phyloP scores from a whole-genome alignment of 1,284 basidiomycete genomes.

The Microbotryomycetes sp. region DNA sequence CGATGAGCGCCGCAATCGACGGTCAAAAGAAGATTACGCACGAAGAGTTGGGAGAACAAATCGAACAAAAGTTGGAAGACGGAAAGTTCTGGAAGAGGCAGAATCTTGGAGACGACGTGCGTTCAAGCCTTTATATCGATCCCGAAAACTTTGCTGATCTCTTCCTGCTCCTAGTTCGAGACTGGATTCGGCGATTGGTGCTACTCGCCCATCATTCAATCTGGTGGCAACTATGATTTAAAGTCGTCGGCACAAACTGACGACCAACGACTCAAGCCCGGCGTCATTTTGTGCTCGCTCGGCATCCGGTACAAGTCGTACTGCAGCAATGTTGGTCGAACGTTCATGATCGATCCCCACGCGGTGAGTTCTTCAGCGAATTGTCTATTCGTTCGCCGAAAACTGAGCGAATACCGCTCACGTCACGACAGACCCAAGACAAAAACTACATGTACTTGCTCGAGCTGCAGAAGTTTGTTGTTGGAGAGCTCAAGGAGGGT shows the following conservation, averaged over 20 bases:
- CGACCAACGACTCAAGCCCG: conserved; percentile 73
- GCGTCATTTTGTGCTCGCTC: conserved; percentile 78
- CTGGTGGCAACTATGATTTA: conserved; percentile 82
- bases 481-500: conserved; percentile 74
- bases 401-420: neutral
- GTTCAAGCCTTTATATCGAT: conserved; percentile 2
- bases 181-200: conserved; percentile 84
- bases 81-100: conserved; percentile 55
- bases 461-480: conserved; percentile 67
- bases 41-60: conserved; percentile 70
- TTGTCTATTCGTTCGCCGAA: neutral
- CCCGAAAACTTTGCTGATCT: neutral
- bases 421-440: conserved; percentile 71
- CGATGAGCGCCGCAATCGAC: conserved; percentile 84
- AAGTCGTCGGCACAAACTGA: conserved; percentile 79
- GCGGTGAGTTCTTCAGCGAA: conserved; percentile 51
- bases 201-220: conserved; percentile 92
- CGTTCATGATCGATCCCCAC: conserved; percentile 89
- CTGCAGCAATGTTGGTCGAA: conserved; percentile 83
- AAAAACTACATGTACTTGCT: conserved; percentile 71
- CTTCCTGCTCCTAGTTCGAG: conserved; percentile 56
- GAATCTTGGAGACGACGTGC: conserved; percentile 46
- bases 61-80: conserved; percentile 77
- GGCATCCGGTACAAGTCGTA: conserved; percentile 91
- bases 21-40: conserved; percentile 84